Evolutionary conservation across 495 filamentous ascomycete genomes (phyloP).

Genomic region (Neurospora cerealis): DNA sequence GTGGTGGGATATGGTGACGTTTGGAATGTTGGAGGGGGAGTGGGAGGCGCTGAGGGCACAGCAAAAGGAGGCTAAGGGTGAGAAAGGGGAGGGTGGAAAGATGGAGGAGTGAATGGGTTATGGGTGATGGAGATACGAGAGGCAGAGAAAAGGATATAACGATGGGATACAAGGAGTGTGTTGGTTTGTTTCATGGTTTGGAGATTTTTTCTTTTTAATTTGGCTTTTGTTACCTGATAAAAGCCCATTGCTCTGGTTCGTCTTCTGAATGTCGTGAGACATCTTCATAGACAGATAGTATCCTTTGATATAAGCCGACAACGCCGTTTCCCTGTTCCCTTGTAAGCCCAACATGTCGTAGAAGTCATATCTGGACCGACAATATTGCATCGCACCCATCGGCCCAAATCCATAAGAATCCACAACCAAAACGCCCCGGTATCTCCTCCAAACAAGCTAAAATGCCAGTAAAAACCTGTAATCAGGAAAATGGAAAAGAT

Average conservation of each 20-base stretch:
- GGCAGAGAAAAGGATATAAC: background rate
- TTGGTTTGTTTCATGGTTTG: background rate
- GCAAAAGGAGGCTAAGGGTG: background rate
- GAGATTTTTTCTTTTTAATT: background rate
- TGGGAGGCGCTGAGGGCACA: slow-evolving; percentile 22
- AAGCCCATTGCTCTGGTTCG: no score
- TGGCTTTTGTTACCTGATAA: background rate
- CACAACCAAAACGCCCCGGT: background rate
- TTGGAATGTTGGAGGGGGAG: slow-evolving; percentile 39
- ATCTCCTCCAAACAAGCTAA: background rate
- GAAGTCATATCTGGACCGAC: background rate
- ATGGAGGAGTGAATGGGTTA: background rate
- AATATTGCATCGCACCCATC: background rate
- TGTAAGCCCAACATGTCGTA: background rate
- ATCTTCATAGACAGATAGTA: background rate
- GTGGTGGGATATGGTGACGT: slow-evolving; percentile 34
- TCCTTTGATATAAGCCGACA: background rate
- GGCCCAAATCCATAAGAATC: background rate
- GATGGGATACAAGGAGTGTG: background rate
- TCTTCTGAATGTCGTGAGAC: no score
- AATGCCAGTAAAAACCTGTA: background rate
- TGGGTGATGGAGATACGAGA: background rate
- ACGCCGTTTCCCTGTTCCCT: background rate
- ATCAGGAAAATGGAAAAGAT: background rate
- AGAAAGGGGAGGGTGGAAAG: background rate